Conservation (phyloP, 176 grass and related monocot species). For the Triticum urartu region DNA sequence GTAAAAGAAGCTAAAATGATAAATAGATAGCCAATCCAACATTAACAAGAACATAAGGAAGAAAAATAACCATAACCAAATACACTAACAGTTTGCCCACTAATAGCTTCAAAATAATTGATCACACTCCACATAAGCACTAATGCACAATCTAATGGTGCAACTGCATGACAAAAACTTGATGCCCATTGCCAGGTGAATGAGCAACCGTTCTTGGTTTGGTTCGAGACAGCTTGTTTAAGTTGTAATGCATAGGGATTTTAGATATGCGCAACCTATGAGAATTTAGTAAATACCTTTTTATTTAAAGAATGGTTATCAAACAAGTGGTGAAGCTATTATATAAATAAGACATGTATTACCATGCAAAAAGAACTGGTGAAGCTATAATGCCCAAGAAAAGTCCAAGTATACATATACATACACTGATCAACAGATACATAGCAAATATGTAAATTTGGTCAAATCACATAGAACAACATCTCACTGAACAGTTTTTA, state of each 20-base stretch:
- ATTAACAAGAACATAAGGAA: constrained; percentile 1
- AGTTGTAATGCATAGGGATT: neutral
- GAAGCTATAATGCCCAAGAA: neutral
- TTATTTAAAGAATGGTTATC: constrained; percentile 11
- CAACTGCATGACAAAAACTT: neutral
- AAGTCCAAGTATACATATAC: constrained; percentile 5
- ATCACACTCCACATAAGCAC: neutral
- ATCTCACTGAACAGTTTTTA: neutral
- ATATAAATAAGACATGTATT: too few species aligned
- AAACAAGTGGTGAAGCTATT: neutral
- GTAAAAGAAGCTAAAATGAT: neutral
- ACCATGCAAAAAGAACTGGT: neutral
- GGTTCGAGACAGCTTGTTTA: neutral
- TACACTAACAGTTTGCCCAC: neutral
- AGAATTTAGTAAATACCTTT: neutral
- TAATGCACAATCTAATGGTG: neutral
- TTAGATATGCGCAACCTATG: neutral
- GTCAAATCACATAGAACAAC: neutral
- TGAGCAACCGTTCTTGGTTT: neutral
- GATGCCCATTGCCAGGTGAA: neutral
- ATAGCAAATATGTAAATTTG: neutral
- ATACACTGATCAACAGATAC: neutral
- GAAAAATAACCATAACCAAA: neutral
- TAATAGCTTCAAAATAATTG: neutral
- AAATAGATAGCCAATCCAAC: neutral